These are phyloP conservation scores for Xylaria flabelliformis DNA, from an alignment of 495 filamentous ascomycete genomes.

Conservation along the genomic window DNA sequence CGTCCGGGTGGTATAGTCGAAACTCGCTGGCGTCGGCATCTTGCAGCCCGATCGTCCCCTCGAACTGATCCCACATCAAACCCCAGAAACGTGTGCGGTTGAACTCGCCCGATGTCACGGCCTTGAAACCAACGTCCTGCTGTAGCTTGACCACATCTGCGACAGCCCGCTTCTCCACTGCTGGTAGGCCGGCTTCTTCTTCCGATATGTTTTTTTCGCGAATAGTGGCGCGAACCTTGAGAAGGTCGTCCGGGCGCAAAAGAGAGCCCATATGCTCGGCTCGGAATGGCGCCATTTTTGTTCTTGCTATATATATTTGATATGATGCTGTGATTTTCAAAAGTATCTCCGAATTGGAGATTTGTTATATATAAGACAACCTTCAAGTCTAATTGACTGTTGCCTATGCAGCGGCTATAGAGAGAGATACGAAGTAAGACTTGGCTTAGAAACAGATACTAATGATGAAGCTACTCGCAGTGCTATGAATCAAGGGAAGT, in stretches of 20 bases:
- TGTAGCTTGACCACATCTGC: conserved; percentile 70
- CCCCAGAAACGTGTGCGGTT: conserved; percentile 69
- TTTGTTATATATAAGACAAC: neutral
- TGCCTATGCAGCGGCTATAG: neutral
- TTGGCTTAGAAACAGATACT: neutral
- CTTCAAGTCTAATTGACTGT: neutral
- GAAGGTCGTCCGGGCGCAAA: conserved; percentile 71
- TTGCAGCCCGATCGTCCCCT: conserved; percentile 67
- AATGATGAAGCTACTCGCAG: neutral
- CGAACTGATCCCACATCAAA: conserved; percentile 76
- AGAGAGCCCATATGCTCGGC: conserved; percentile 87
- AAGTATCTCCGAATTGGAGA: neutral
- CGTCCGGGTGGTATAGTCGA: conserved; percentile 77
- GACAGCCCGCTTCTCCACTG: conserved; percentile 70
- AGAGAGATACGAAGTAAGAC: neutral
- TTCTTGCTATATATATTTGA: neutral
- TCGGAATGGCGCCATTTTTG: conserved; percentile 64
- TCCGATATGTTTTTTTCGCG: conserved; percentile 62
- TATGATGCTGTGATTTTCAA: neutral
- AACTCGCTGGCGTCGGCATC: conserved; percentile 72
- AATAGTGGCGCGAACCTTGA: conserved; percentile 64
- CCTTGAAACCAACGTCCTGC: conserved; percentile 68
- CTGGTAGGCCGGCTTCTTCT: conserved; percentile 56
- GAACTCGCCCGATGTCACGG: conserved; percentile 75
- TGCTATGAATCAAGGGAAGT: neutral